These are phyloP conservation scores for Myriosclerotinia scirpicola DNA, from an alignment of 2,329 filamentous ascomycete species.

Conservation along the genomic window DNA sequence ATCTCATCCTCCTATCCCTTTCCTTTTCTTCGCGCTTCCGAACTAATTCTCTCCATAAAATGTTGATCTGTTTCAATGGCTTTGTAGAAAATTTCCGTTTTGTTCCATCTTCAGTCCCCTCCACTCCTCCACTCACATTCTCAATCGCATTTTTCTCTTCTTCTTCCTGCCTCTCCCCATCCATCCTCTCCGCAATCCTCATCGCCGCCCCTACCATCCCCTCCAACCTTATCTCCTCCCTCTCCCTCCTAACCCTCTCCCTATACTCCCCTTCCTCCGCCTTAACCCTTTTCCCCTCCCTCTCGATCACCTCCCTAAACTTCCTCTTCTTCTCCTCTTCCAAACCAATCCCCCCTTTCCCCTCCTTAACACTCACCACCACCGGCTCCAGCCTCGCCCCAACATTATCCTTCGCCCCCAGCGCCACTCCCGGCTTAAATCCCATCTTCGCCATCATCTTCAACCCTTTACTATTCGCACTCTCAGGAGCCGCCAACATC, in stretches of 20 bases:
- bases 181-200: constrained; percentile 81
- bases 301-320: constrained; percentile 60
- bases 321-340: constrained; percentile 83
- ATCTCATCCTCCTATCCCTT: constrained; percentile 62
- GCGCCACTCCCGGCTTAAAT: constrained; percentile 71
- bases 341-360: constrained; percentile 78
- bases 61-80: constrained; percentile 66
- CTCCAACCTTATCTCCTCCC: constrained; percentile 67
- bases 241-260: constrained; percentile 64
- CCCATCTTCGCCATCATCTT: constrained; percentile 98
- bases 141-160: constrained; percentile 32
- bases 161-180: constrained; percentile 64
- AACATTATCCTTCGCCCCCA: constrained; percentile 63
- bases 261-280: constrained; percentile 56
- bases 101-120: constrained; percentile 28
- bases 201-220: constrained; percentile 74
- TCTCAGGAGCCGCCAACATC: constrained; percentile 57
- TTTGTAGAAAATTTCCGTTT: constrained; percentile 44
- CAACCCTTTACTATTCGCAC: constrained; percentile 77
- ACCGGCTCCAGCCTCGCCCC: constrained; percentile 66
- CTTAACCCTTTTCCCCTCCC: constrained; percentile 58
- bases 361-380: constrained; percentile 72
- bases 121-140: constrained; percentile 29
- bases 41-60: constrained; percentile 78
- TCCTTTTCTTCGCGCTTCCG: constrained; percentile 69